Evolutionary conservation across 257 asterid genomes (phyloP).

Genomic region (Buddleja alternifolia): DNA sequence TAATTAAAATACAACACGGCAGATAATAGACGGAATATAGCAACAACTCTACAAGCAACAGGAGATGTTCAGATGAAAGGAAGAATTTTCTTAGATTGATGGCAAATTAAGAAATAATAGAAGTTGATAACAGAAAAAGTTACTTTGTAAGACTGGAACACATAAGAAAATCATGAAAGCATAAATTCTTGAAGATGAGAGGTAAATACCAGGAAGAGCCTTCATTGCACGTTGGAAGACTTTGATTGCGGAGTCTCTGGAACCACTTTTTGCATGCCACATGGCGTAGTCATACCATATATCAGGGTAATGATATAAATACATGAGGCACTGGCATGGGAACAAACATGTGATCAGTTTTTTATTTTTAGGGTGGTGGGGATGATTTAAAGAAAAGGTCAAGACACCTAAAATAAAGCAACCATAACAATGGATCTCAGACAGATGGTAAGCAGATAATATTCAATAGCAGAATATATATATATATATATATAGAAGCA

Average conservation of each 20-base stretch:
- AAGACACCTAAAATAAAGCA: constrained; percentile 9
- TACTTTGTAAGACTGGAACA: background rate
- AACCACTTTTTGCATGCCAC: constrained; percentile 93
- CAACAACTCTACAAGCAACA: constrained; percentile 15
- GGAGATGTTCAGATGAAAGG: background rate
- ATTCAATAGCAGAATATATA: too few relatives aligned
- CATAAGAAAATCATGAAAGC: constrained; percentile 23
- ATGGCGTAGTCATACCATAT: constrained; percentile 96
- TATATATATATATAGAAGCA: background rate
- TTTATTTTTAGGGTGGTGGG: background rate
- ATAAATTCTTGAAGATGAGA: constrained; percentile 26
- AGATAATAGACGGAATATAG: constrained; percentile 12
- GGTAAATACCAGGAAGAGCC: constrained; percentile 90
- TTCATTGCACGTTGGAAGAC: constrained; percentile 90
- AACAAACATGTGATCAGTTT: constrained; percentile 36
- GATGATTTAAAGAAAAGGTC: constrained; percentile 12
- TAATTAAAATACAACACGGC: constrained; percentile 1
- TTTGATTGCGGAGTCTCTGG: constrained; percentile 78
- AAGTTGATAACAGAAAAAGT: background rate
- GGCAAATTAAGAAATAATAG: background rate
- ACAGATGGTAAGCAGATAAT: constrained; percentile 5
- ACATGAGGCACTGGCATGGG: constrained; percentile 87
- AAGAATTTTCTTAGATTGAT: background rate
- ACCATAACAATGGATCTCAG: background rate
- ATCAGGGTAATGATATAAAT: constrained; percentile 94